phyloP scores from a whole-genome alignment of 2,329 filamentous ascomycete species.

The Fusarium brevicatenulatum region DNA sequence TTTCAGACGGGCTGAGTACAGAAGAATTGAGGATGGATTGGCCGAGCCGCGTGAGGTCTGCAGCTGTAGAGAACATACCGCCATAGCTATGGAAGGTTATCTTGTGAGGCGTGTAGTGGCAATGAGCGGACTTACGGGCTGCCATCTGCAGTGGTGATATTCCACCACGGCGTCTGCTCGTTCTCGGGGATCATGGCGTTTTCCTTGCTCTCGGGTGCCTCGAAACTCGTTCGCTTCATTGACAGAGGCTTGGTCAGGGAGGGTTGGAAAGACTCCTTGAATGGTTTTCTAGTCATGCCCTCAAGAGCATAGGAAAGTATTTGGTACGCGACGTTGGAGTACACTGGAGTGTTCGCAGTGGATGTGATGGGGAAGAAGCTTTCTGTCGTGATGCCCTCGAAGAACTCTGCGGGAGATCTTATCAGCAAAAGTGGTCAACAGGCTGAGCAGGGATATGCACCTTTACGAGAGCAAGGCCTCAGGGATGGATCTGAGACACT shows the following conservation, averaged over 20 bases:
- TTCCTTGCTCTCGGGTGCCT: not conserved
- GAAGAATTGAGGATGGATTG: constrained; percentile 13
- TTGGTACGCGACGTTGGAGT: constrained; percentile 11
- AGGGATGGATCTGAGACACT: not conserved
- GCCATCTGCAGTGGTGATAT: not conserved
- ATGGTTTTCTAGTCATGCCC: constrained; percentile 3
- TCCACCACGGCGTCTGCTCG: not conserved
- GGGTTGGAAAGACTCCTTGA: not conserved
- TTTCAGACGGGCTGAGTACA: not conserved
- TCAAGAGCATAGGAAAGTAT: constrained; percentile 14
- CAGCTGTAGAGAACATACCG: constrained; percentile 10
- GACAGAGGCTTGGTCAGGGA: not conserved
- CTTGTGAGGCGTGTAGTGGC: accelerated
- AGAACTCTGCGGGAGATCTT: not conserved
- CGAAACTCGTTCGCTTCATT: not conserved
- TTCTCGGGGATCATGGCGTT: constrained; percentile 6
- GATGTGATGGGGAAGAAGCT: not conserved
- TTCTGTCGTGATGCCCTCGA: not conserved
- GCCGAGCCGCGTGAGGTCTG: constrained; percentile 1
- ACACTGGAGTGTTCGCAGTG: constrained; percentile 2
- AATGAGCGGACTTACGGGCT: not conserved
- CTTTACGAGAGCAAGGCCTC: not conserved
- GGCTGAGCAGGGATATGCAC: not conserved
- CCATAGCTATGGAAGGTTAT: not conserved
- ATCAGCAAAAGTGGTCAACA: not conserved